Percentiles rank a stretch among this genome's conserved stretches.
Evolutionary conservation across 1,284 basidiomycete species (phyloP).

Genomic region (Ustilago hordei): DNA sequence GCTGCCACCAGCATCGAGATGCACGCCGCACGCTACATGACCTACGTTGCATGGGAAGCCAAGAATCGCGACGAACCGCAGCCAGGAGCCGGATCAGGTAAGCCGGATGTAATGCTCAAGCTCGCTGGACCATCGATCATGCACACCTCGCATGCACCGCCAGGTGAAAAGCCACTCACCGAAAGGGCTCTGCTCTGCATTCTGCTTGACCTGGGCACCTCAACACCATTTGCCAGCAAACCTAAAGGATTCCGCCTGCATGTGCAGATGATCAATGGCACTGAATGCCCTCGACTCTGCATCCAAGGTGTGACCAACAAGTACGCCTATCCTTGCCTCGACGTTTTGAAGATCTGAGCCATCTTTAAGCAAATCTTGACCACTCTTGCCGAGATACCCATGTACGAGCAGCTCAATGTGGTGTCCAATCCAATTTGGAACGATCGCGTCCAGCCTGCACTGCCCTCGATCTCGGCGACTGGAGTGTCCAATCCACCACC

Average conservation of each 20-base stretch:
- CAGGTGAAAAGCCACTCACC: constrained; percentile 5
- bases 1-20: background rate
- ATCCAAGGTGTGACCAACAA: constrained; percentile 2
- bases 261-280: background rate
- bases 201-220: constrained; percentile 16
- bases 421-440: too few species aligned
- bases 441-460: too few species aligned
- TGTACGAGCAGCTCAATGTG: too few species aligned
- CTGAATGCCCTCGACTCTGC: constrained; percentile 12
- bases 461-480: too few species aligned
- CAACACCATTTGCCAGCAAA: background rate
- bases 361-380: background rate
- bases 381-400: too few species aligned
- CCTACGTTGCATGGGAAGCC: constrained; percentile 25
- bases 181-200: constrained; percentile 11
- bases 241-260: background rate
- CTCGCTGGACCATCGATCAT: background rate
- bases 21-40: constrained; percentile 14
- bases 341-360: background rate
- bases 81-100: background rate
- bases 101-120: background rate
- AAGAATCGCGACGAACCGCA: constrained; percentile 12
- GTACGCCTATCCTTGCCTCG: constrained; percentile 19
- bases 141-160: background rate
- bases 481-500: too few species aligned